Conservation (phyloP, 345 rosid genomes). For the Psidium guajava region DNA sequence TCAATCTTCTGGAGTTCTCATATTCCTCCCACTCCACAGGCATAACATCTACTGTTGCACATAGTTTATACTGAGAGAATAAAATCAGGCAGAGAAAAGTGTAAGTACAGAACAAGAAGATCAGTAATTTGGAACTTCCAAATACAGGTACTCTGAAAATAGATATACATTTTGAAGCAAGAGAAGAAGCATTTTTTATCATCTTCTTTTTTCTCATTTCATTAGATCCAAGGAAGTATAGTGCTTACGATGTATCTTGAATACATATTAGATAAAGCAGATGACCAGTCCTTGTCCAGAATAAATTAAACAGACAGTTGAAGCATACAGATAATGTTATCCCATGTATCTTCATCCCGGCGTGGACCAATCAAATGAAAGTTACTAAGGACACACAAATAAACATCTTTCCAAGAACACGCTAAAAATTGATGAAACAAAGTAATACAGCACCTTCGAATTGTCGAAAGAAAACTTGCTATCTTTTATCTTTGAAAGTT, state of each 20-base stretch:
- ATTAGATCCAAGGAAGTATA: neutral
- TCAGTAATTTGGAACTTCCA: neutral
- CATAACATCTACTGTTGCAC: neutral
- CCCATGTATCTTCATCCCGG: neutral
- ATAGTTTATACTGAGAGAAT: neutral
- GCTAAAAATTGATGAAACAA: neutral
- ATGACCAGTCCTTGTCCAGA: neutral
- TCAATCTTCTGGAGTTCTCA: neutral
- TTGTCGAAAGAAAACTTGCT: neutral
- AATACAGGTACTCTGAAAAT: neutral
- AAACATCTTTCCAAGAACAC: neutral
- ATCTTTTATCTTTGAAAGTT: neutral
- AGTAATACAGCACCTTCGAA: neutral
- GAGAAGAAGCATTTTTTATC: neutral
- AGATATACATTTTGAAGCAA: neutral
- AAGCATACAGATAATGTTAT: neutral
- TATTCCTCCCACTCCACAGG: neutral
- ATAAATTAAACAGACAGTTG: neutral
- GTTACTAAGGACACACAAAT: neutral
- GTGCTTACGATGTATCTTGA: neutral
- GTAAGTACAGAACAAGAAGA: neutral
- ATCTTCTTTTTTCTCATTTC: neutral
- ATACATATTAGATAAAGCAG: neutral
- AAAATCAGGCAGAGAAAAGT: neutral
- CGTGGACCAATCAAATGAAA: neutral